phyloP scores from a whole-genome alignment of 1,284 basidiomycete genomes.

The Cystobasidium pallidum region DNA sequence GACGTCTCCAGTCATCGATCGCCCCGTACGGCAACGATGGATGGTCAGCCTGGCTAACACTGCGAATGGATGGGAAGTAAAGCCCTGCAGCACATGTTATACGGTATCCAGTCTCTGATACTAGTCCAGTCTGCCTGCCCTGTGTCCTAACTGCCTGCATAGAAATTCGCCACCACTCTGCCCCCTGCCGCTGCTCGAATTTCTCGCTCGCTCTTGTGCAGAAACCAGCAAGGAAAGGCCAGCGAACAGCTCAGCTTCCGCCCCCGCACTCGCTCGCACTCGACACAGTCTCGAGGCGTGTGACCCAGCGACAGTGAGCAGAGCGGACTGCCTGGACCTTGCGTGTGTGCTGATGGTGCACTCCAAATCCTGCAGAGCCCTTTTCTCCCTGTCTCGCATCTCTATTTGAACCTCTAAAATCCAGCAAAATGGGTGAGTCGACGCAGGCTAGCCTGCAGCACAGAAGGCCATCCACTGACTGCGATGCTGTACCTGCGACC shows the following conservation, averaged over 20 bases:
- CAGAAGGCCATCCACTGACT: background rate
- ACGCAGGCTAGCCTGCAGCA: background rate
- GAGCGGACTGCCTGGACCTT: background rate
- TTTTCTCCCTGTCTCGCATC: constrained; percentile 8
- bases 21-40: no score
- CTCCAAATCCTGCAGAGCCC: constrained; percentile 18
- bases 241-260: constrained; percentile 6
- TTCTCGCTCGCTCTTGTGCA: constrained; percentile 12
- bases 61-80: no score
- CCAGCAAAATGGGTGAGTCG: constrained; percentile 39
- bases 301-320: constrained; percentile 8
- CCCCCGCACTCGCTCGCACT: background rate
- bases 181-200: background rate
- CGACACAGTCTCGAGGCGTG: constrained; percentile 9
- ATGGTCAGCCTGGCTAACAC: no score
- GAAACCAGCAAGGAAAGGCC: constrained; percentile 31
- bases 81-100: no score
- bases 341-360: background rate
- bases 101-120: no score
- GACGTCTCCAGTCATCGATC: background rate
- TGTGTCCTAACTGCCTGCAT: background rate
- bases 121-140: no score
- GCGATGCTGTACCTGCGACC: background rate
- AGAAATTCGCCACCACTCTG: constrained; percentile 4
- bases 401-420: constrained; percentile 25